Base-by-base conservation (phyloP, 768 basidiomycete species). In the Podaxis sp. region DNA sequence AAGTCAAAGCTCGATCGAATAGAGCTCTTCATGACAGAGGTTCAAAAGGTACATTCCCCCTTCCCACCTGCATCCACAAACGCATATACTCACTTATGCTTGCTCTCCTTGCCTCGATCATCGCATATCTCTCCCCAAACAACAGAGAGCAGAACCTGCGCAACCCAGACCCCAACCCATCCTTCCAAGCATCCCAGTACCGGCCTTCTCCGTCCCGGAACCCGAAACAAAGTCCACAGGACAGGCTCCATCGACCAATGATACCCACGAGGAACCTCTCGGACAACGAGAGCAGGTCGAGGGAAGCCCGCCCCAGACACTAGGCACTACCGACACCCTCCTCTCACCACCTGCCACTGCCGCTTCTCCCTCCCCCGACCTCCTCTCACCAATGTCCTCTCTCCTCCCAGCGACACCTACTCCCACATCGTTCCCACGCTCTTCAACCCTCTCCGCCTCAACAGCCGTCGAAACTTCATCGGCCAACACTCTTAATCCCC, bases 151-250 rank as follows among this genome's bases (percentile, higher is more conserved):
- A 4, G 71, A 77, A 1, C 83, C 81, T 2, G 66, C 71, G 59
- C 71, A 73, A 8, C 71, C 67, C 19, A 79, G 74, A 46, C 83
- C 79, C 2, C 72, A 76, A 33, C 77, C 83, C 2, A 70, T 90
- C 33, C 80, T 90, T n/a, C 78, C 85, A 0, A 77, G 74, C 1
- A 72, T 89, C 37, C 85, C 86, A 1, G 64, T 79, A 5, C 82
- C 87, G 1, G 12, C 12, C 4, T 4, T 22, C 55, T 57, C 59
- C 25, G 58, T 36, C 22, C 50, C 38, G 52, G 38, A n/a, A 6
- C 15, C 37, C n/a, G 57, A 37, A 15, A 47, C 64, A 5, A 62
- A 63, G 12, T 60, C 64, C 3, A 66, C 63, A 27, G 50, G 63
- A 47, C 53, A 49, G 33, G 61, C 59, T 37, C 56, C 66, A 15